Evolutionary conservation across 768 basidiomycete genomes (phyloP).

Genomic region (Pilatotrama ljubarskyi): DNA sequence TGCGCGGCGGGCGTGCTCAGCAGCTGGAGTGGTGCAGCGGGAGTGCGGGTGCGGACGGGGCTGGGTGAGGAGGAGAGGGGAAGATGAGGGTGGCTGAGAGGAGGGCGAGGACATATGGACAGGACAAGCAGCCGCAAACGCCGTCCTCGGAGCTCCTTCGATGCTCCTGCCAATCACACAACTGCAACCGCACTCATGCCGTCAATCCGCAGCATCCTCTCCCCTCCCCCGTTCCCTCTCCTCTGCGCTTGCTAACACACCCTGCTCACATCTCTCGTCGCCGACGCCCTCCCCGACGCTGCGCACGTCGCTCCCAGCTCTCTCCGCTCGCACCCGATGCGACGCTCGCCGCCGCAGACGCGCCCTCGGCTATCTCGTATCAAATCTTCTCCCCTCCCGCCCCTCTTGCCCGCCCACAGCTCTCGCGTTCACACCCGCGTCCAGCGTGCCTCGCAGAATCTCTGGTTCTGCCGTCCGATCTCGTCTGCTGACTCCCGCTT

Average conservation of each 20-base stretch:
- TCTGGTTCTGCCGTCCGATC: slow-evolving; percentile 10
- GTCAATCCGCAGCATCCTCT: slow-evolving; percentile 19
- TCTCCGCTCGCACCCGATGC: not conserved
- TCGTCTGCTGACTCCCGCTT: slow-evolving; percentile 16
- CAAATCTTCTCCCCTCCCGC: slow-evolving; percentile 11
- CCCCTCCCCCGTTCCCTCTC: not conserved
- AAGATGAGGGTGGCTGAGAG: slow-evolving; percentile 10
- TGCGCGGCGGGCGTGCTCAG: not conserved
- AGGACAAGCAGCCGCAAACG: slow-evolving; percentile 27
- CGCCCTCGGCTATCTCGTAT: slow-evolving; percentile 15
- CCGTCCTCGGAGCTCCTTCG: slow-evolving; percentile 28
- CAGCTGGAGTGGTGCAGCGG: not conserved
- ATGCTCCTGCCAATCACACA: slow-evolving; percentile 23
- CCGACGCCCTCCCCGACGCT: not conserved
- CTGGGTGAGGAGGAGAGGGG: slow-evolving; percentile 11
- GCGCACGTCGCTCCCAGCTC: not conserved
- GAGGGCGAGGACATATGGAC: slow-evolving; percentile 23
- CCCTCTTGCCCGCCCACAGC: not conserved
- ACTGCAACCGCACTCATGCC: slow-evolving; percentile 20
- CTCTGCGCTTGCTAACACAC: no score
- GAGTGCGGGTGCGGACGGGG: slow-evolving; percentile 9
- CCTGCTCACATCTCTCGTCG: not conserved
- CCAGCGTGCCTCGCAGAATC: slow-evolving; percentile 19
- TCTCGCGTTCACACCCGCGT: slow-evolving; percentile 15
- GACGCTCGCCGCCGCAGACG: not conserved